Base-by-base conservation (phyloP, 371 early-diverging fungal species). In the Entomophthora muscae region DNA sequence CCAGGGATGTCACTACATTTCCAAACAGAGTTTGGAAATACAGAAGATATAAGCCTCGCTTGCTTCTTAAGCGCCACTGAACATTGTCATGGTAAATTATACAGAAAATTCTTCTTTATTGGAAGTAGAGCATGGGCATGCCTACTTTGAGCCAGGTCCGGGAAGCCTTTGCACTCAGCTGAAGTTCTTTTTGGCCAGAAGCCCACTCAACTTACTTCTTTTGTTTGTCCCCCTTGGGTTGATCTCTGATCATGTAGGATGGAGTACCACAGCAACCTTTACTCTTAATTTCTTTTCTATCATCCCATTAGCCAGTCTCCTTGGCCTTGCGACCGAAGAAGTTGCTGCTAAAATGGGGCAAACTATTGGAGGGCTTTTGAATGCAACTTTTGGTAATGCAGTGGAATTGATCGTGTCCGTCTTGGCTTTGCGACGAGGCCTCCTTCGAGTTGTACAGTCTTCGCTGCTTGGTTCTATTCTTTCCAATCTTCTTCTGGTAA, bases 311-410 rank as follows among this genome's bases (percentile, higher is more conserved):
- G 92, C 93, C 27, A 89, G 54, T 66, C 69, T 83, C 22, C 76
- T 89, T 23, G 85, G 81, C 33, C 76, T 79, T 59, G 82, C 85
- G 1, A 75, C 75, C 28, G 75, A 75, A 56, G 73, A 75, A 31
- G 78, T 83, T 33, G 64, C 73, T 0, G 62, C 69, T 24, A 42
- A 72, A n/a, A 53, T 70, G n/a, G 84, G 83, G 12, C 74, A 78
- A 77, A 81, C 88, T n/a, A 75, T 93, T 31, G 93, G 93, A 54
- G 93, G 87, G n/a, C 75, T 93, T 24, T 69, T 93, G 52, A 91
- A 91, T 69, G 92, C 89, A 0, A 85, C 90, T 10, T 83, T 90
- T 77, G 81, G 93, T 70, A 72, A 92, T 64, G 88, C 89, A 1
- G 89, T 93, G 12, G 95, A 95, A 70, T 66, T 90, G 64, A 80